These are phyloP conservation scores for Punctularia strigosozonata DNA, from an alignment of 768 basidiomycete genomes.

Conservation along the genomic window DNA sequence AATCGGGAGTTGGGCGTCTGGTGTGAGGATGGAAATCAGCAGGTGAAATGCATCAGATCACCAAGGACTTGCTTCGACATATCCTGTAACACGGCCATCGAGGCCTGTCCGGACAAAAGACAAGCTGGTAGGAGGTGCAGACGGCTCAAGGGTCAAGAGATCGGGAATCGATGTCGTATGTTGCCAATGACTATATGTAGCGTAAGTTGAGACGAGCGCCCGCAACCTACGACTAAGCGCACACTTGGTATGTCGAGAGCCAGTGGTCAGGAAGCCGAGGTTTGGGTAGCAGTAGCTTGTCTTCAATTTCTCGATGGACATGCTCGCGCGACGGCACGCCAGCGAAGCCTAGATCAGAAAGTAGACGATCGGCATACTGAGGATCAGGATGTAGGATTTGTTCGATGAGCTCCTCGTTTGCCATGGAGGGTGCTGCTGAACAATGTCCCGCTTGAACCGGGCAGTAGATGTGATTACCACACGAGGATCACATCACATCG, in stretches of 20 bases:
- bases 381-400: conserved; percentile 33
- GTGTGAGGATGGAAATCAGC: not conserved
- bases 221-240: conserved; percentile 16
- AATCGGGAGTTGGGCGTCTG: conserved; percentile 45
- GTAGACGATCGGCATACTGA: conserved; percentile 27
- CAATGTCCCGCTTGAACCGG: too few relatives aligned
- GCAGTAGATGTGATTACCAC: not conserved
- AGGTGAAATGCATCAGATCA: not conserved
- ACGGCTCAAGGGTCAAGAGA: conserved; percentile 52
- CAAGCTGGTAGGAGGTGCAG: conserved; percentile 63
- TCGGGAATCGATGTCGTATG: conserved; percentile 46
- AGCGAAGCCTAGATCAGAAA: conserved; percentile 48
- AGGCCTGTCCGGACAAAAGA: conserved; percentile 68
- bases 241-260: conserved; percentile 82
- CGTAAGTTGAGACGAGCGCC: conserved; percentile 6
- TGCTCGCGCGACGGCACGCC: conserved; percentile 43
- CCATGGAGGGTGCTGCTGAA: conserved; percentile 3
- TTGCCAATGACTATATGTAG: conserved; percentile 55
- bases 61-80: conserved; percentile 48
- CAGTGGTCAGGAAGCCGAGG: conserved; percentile 55
- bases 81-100: conserved; percentile 71
- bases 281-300: conserved; percentile 61
- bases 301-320: conserved; percentile 61
- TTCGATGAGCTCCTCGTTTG: conserved; percentile 27
- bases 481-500: not conserved